Base-by-base conservation (phyloP, 164 flowering plant genomes). In the Liquidambar formosana region DNA sequence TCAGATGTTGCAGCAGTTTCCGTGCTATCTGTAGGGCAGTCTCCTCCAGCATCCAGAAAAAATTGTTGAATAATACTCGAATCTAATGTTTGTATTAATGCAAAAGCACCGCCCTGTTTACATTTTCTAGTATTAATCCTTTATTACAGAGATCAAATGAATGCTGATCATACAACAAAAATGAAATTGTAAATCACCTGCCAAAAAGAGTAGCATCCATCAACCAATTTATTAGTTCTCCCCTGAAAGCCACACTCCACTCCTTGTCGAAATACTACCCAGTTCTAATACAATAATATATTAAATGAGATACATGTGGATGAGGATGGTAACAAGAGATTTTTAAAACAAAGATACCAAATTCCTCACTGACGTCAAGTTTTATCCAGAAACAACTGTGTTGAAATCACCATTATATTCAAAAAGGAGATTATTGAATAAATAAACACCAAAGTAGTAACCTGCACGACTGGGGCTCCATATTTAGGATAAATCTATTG, bases 121-220 rank as follows among this genome's bases (percentile, higher is more conserved):
- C 4, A 53, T 26, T 54, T 6, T 12, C 49, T 11, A 13, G 28
- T 63, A 61, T 75, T 57, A 68, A 64, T 58, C 49, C 52, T 66
- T 8, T 41, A 49, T 51, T 16, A 19, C 53, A 14, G 12, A 57
- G 54, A 49, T 18, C 2, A 18, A 51, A 33, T 43, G 57, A 60
- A 61, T 19, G 38, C 5, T 14, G 11, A 22, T 13, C 18, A 41
- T 45, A 69, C 9, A 26, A 46, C 19, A 45, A 41, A 54, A 45
- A 41, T 43, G 26, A 18, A 19, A 23, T 57, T 5, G 16, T 11
- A 45, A 64, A 28, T 66, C 60, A 94, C 99, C 99, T 95, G 99
- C 99, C 99, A 95, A 77, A 94, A 95, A 65, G 98, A 93, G 77
- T 96, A 93, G 81, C 99, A 96, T 57, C 99, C 97, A 81, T 96